phyloP scores from a whole-genome alignment of 176 grass and related monocot genomes.

The Oryza punctata region DNA sequence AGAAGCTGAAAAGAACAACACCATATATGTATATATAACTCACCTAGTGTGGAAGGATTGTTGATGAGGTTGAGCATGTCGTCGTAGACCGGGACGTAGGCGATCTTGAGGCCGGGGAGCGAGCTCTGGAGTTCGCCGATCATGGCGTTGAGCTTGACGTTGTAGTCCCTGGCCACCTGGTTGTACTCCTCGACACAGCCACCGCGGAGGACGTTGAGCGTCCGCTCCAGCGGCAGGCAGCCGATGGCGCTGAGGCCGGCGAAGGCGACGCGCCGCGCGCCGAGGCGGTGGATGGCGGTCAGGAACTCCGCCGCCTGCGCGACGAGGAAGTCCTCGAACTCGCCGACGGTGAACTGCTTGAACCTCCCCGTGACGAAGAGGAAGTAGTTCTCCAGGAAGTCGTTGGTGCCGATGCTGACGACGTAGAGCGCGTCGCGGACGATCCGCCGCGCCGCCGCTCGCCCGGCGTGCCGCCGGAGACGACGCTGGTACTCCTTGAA shows the following conservation, averaged over 20 bases:
- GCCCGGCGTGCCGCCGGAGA: conserved; percentile 40
- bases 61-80: conserved; percentile 54
- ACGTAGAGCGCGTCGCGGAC: conserved; percentile 67
- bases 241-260: conserved; percentile 73
- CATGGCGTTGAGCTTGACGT: conserved; percentile 64
- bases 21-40: background rate
- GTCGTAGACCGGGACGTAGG: conserved; percentile 54
- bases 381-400: conserved; percentile 95
- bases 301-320: conserved; percentile 62
- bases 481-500: conserved; percentile 78
- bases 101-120: conserved; percentile 37
- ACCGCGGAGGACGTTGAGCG: conserved; percentile 38
- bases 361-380: conserved; percentile 54
- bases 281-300: conserved; percentile 51
- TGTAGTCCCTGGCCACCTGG: conserved; percentile 68
- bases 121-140: conserved; percentile 25
- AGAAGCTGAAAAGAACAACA: no score
- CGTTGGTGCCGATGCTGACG: conserved; percentile 88
- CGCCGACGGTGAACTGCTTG: conserved; percentile 52
- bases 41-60: conserved; percentile 57
- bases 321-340: conserved; percentile 69
- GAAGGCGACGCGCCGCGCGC: conserved; percentile 71
- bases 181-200: conserved; percentile 78
- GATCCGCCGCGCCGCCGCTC: conserved; percentile 35
- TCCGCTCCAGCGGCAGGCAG: conserved; percentile 77